phyloP scores from a whole-genome alignment of 2,329 filamentous ascomycete species.

The Alternaria sp. region DNA sequence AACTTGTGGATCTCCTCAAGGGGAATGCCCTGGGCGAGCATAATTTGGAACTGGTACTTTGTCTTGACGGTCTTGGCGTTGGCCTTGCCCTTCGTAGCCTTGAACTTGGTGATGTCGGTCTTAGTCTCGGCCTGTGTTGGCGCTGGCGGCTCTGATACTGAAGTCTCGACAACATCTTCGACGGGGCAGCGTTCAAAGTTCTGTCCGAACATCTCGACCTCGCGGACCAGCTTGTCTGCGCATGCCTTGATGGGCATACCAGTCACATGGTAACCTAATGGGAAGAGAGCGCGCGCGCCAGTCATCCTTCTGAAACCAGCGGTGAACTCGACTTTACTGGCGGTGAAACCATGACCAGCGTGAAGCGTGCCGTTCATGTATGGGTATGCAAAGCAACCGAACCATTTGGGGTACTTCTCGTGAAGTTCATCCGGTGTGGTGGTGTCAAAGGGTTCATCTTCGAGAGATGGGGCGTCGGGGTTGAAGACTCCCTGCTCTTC shows the following conservation, averaged over 20 bases:
- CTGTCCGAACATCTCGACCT: conserved; percentile 86
- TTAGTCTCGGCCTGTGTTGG: conserved; percentile 70
- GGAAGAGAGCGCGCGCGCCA: conserved; percentile 85
- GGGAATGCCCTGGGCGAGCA: conserved; percentile 88
- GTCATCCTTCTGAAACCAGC: conserved; percentile 88
- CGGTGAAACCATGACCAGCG: conserved; percentile 90
- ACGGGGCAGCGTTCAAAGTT: conserved; percentile 76
- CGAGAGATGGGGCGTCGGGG: conserved; percentile 78
- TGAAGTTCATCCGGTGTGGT: conserved; percentile 77
- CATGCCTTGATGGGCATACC: conserved; percentile 95
- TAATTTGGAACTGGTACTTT: conserved; percentile 96
- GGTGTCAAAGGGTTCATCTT: conserved; percentile 77
- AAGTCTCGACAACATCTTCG: conserved; percentile 52
- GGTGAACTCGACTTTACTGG: conserved; percentile 91
- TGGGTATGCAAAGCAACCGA: conserved; percentile 74
- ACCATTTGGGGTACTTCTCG: conserved; percentile 87
- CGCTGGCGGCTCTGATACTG: conserved; percentile 59
- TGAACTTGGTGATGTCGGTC: conserved; percentile 89
- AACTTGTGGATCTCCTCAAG: conserved; percentile 91
- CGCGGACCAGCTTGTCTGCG: conserved; percentile 90
- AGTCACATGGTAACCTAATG: conserved; percentile 93
- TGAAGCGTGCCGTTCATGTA: conserved; percentile 66
- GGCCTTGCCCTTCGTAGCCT: conserved; percentile 78
- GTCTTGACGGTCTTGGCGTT: conserved; percentile 87
- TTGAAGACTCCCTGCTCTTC: conserved; percentile 80